Conservation (phyloP, 1,284 basidiomycete species). For the Malassezia arunalokei region DNA sequence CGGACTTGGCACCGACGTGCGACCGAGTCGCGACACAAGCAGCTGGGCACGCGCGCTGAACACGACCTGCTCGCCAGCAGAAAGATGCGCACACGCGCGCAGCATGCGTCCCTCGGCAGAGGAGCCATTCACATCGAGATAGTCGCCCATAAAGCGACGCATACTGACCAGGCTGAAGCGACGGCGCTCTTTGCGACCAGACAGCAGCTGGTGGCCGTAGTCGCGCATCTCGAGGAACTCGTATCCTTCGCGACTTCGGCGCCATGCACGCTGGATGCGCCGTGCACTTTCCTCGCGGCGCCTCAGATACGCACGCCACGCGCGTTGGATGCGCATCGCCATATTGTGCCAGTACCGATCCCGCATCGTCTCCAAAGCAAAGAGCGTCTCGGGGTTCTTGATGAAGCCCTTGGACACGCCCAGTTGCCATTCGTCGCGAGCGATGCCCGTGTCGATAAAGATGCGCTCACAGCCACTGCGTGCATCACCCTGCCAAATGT, state of each 20-base stretch:
- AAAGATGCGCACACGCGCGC: slow-evolving; percentile 60
- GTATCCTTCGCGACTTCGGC: slow-evolving; percentile 86
- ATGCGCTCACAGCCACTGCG: slow-evolving; percentile 87
- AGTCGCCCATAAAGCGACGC: slow-evolving; percentile 91
- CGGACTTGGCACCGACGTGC: slow-evolving; percentile 83
- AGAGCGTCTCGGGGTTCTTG: slow-evolving; percentile 97
- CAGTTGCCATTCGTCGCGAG: slow-evolving; percentile 98
- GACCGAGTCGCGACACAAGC: slow-evolving; percentile 70
- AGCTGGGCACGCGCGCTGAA: slow-evolving; percentile 79
- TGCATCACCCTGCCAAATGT: slow-evolving; percentile 85
- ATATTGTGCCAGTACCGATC: slow-evolving; percentile 99
- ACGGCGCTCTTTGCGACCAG: slow-evolving; percentile 80
- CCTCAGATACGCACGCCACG: slow-evolving; percentile 86
- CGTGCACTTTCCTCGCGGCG: slow-evolving; percentile 89
- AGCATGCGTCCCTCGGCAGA: slow-evolving; percentile 68
- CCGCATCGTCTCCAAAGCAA: slow-evolving; percentile 95
- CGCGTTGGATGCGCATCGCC: slow-evolving; percentile 90
- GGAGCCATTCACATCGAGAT: slow-evolving; percentile 61
- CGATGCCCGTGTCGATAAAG: slow-evolving; percentile 83
- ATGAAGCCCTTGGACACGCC: slow-evolving; percentile 97
- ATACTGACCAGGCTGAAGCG: slow-evolving; percentile 87
- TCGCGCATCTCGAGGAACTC: slow-evolving; percentile 79
- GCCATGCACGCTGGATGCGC: slow-evolving; percentile 96
- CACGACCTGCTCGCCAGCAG: slow-evolving; percentile 43
- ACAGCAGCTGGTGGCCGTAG: slow-evolving; percentile 83